Conservation (phyloP, 345 rosid genomes). For the Salix purpurea region DNA sequence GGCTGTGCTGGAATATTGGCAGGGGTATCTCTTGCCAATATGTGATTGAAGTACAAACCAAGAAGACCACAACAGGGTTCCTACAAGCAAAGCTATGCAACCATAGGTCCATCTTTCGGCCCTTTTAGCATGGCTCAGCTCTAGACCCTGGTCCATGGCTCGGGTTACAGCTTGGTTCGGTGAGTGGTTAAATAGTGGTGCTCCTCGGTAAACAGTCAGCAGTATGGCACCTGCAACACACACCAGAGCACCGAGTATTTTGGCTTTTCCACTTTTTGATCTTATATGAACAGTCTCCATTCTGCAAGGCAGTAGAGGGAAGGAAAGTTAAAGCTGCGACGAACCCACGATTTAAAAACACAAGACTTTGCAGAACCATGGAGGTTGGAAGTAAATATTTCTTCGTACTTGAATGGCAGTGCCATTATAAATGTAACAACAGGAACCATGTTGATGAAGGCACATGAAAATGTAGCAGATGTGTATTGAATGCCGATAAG, state of each 20-base stretch:
- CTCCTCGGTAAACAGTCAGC: constrained; percentile 46
- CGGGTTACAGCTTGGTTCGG: constrained; percentile 5
- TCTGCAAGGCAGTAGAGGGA: constrained; percentile 23
- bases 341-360: neutral
- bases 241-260: constrained; percentile 45
- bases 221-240: constrained; percentile 59
- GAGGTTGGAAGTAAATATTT: neutral
- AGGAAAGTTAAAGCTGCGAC: neutral
- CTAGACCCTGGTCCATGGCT: neutral
- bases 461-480: constrained; percentile 62
- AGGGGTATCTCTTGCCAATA: constrained; percentile 49
- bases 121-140: constrained; percentile 14
- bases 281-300: constrained; percentile 40
- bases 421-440: constrained; percentile 59
- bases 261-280: constrained; percentile 34
- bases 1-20: constrained; percentile 58
- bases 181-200: constrained; percentile 34
- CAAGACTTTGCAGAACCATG: neutral
- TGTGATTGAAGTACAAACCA: constrained; percentile 55
- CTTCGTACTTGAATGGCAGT: constrained; percentile 49
- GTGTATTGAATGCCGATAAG: constrained; percentile 60
- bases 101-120: constrained; percentile 45
- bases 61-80: constrained; percentile 51
- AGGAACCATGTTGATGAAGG: constrained; percentile 62
- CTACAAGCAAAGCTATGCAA: constrained; percentile 37